These are phyloP conservation scores for Elasticomyces elasticus DNA, from an alignment of 495 filamentous ascomycete species.

Conservation along the genomic window DNA sequence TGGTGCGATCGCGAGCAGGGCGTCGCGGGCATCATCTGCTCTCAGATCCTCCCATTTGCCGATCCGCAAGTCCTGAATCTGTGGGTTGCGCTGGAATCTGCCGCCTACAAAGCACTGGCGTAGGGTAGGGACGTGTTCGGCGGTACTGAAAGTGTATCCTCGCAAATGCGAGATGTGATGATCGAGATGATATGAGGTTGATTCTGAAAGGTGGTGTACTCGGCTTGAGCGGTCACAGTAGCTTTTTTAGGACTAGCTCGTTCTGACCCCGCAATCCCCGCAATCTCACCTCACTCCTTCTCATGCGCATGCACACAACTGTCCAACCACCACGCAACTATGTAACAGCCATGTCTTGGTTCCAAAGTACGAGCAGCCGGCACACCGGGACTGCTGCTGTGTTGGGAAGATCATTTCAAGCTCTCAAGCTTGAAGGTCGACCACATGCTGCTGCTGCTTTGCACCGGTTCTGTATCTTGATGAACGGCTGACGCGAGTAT, in stretches of 20 bases:
- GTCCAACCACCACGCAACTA: too few relatives aligned
- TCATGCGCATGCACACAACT: too few relatives aligned
- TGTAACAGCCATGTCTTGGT: background rate
- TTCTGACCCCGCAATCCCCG: too few relatives aligned
- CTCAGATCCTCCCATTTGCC: slow-evolving; percentile 48
- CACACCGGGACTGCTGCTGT: too few relatives aligned
- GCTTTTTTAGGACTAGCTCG: too few relatives aligned
- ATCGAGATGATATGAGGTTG: too few relatives aligned
- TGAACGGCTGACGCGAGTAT: background rate
- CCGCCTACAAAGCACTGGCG: slow-evolving; percentile 5
- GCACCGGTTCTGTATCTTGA: background rate
- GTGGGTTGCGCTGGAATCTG: slow-evolving; percentile 6
- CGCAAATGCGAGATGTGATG: too few relatives aligned
- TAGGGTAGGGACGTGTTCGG: background rate
- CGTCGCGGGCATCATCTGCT: slow-evolving; percentile 44
- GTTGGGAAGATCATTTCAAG: too few relatives aligned
- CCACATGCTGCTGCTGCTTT: background rate
- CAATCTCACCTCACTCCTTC: too few relatives aligned
- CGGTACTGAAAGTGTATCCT: background rate
- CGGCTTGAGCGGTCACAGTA: too few relatives aligned
- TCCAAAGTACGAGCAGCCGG: background rate
- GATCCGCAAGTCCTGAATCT: background rate
- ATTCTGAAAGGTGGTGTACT: too few relatives aligned
- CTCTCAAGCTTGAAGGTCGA: too few relatives aligned
- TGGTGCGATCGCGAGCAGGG: slow-evolving; percentile 48